phyloP scores from a whole-genome alignment of 306 rosid species.

The Glycine latifolia region DNA sequence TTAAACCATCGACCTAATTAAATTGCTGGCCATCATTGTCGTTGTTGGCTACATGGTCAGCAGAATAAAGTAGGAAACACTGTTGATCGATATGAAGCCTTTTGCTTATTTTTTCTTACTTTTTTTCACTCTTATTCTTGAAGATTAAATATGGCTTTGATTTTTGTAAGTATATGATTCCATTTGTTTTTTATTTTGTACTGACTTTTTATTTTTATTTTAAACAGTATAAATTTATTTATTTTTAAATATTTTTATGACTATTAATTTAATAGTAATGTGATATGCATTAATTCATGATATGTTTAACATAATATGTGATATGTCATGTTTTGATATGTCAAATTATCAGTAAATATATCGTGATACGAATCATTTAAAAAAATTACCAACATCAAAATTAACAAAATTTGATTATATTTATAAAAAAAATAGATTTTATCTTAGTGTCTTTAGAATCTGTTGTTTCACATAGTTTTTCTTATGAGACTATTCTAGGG shows the following conservation, averaged over 20 bases:
- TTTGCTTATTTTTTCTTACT: neutral
- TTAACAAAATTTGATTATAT: no score
- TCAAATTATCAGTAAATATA: no score
- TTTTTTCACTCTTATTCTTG: neutral
- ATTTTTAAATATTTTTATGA: neutral
- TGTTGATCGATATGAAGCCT: conserved; percentile 2
- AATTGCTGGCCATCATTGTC: conserved; percentile 26
- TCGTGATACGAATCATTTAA: no score
- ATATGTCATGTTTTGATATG: no score
- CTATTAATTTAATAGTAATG: neutral
- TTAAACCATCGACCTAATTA: conserved; percentile 11
- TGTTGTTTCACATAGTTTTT: no score
- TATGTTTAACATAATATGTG: no score
- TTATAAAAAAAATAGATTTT: no score
- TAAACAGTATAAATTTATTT: neutral
- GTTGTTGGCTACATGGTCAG: conserved; percentile 19
- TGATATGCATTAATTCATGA: neutral
- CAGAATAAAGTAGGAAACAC: neutral
- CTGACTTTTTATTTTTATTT: neutral
- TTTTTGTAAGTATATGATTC: neutral
- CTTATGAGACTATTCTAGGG: no score
- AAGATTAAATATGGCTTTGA: neutral
- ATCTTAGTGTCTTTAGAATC: no score
- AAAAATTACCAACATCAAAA: no score
- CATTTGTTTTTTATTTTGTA: neutral